A percentile compares a stretch with the other conserved stretches of the same genome.
Evolutionary conservation across 306 rosid genomes (phyloP).

Genomic region (Castanospermum australe): DNA sequence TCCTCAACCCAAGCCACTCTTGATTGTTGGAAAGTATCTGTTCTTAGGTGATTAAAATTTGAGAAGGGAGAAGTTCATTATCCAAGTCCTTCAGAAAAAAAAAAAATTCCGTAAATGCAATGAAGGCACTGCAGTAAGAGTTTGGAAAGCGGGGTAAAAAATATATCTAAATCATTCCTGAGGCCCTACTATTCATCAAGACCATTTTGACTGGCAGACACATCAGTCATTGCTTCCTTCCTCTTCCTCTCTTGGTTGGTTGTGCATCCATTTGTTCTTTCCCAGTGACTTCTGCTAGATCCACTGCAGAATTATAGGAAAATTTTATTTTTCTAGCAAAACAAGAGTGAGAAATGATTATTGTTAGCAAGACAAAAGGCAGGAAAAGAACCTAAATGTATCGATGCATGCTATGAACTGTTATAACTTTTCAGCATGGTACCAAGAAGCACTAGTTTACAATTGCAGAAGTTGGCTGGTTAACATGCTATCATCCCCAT

Average conservation of each 20-base stretch:
- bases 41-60: conserved; percentile 8
- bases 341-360: conserved; percentile 16
- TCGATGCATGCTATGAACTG: not conserved
- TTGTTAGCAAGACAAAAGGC: not conserved
- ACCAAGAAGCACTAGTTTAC: conserved; percentile 1
- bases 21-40: not conserved
- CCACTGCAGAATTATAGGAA: conserved; percentile 49
- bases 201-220: conserved; percentile 22
- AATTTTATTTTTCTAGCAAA: not conserved
- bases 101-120: not conserved
- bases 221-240: conserved; percentile 66
- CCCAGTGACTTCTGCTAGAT: conserved; percentile 74
- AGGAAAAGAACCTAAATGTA: not conserved
- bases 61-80: not conserved
- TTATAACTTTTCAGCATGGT: not conserved
- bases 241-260: conserved; percentile 79
- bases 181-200: conserved; percentile 23
- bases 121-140: not conserved
- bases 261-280: conserved; percentile 77
- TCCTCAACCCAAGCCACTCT: not conserved
- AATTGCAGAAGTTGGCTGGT: conserved; percentile 14
- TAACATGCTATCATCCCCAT: conserved; percentile 11
- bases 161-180: conserved; percentile 17
- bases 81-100: not conserved
- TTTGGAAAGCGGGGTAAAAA: conserved; percentile 4